Percentiles rank a stretch among this genome's conserved stretches.
Evolutionary conservation across 139 green algal species (phyloP).

Genomic region (Tetraselmis striata): DNA sequence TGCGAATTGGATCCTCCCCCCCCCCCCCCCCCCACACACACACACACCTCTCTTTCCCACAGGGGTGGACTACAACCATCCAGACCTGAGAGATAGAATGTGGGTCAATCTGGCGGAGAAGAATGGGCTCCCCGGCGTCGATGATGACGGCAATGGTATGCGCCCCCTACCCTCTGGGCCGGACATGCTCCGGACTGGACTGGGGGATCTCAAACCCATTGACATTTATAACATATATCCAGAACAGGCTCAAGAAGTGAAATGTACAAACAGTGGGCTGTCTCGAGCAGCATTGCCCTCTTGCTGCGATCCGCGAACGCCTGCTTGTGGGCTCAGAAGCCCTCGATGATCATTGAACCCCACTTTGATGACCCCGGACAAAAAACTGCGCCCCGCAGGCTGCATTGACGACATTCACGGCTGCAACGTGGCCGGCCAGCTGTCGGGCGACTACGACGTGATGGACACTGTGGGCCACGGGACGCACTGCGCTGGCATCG

Average conservation of each 20-base stretch:
- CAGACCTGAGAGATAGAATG: not conserved
- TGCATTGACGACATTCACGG: conserved; percentile 38
- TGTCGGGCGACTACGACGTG: conserved; percentile 14
- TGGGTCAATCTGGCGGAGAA: not conserved
- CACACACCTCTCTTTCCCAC: conserved; percentile 51
- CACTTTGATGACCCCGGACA: not conserved
- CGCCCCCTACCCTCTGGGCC: not conserved
- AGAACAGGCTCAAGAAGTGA: not conserved
- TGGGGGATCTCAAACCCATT: not conserved
- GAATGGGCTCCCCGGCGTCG: conserved; percentile 21
- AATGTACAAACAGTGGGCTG: too few relatives aligned
- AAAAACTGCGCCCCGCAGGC: conserved; percentile 9
- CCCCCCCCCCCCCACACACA: too few relatives aligned
- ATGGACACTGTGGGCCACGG: conserved; percentile 43
- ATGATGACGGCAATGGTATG: conserved; percentile 63
- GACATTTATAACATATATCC: not conserved
- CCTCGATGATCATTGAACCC: not conserved
- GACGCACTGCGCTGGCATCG: conserved; percentile 45
- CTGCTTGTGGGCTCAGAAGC: not conserved
- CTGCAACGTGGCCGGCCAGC: conserved; percentile 27
- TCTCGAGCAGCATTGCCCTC: too few relatives aligned
- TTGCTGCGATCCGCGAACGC: not conserved
- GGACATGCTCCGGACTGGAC: not conserved
- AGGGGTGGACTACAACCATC: not conserved
- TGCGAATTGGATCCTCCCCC: too few relatives aligned